Evolutionary conservation across 495 filamentous ascomycete genomes (phyloP).

Genomic region (Sordaria brevicollis): DNA sequence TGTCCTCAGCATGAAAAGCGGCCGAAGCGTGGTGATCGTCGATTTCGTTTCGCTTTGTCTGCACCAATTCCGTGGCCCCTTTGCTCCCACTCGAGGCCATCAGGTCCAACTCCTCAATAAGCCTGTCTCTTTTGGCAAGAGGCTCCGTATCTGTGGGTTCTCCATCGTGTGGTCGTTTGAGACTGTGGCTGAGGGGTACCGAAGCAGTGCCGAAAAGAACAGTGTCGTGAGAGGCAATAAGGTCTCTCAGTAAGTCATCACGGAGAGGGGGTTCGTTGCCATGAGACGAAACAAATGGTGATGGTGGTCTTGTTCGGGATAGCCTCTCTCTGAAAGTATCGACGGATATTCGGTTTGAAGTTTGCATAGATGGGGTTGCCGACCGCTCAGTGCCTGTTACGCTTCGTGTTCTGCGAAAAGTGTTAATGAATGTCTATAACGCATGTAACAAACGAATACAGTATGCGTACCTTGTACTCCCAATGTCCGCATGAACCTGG

Average conservation of each 20-base stretch:
- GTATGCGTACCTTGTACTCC: constrained; percentile 14
- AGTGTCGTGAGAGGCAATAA: constrained; percentile 10
- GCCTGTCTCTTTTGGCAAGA: constrained; percentile 18
- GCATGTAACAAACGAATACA: background rate
- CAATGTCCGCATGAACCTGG: constrained; percentile 15
- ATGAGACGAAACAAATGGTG: background rate
- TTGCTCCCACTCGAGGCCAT: background rate
- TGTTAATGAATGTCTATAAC: background rate
- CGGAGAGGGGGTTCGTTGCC: constrained; percentile 5
- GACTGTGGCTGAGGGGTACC: background rate
- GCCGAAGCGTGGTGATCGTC: background rate
- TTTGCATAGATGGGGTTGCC: background rate
- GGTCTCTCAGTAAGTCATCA: constrained; percentile 16
- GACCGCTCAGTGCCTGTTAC: background rate
- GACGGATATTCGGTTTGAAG: background rate
- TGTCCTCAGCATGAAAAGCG: background rate
- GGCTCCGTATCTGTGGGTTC: constrained; percentile 9
- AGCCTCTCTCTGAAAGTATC: background rate
- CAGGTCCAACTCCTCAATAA: constrained; percentile 16
- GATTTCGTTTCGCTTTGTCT: background rate
- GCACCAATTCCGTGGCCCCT: background rate
- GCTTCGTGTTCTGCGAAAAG: background rate
- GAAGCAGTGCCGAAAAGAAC: background rate
- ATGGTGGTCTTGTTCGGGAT: background rate
- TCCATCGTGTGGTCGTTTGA: constrained; percentile 17